These are phyloP conservation scores for Termitomyces heimii DNA, from an alignment of 768 basidiomycete genomes.

Conservation along the genomic window DNA sequence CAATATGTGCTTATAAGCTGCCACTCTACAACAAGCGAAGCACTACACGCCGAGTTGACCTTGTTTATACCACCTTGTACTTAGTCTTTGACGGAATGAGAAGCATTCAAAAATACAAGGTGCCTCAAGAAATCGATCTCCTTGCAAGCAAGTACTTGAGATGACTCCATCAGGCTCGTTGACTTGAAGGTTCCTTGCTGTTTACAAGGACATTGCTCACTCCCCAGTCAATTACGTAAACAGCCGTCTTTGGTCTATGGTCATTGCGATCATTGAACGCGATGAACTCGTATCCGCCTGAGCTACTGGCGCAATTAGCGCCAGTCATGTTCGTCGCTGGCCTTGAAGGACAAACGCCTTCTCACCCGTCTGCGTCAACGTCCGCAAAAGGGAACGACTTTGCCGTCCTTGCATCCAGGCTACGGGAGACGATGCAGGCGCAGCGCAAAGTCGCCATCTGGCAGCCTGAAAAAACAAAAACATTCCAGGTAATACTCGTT, in stretches of 20 bases:
- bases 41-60: neutral
- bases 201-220: neutral
- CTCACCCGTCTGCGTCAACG: conserved; percentile 15
- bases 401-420: conserved; percentile 44
- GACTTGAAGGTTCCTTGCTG: neutral
- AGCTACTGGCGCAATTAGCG: conserved; percentile 81
- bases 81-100: neutral
- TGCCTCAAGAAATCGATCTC: neutral
- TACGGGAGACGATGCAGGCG: conserved; percentile 62
- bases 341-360: conserved; percentile 38
- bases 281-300: conserved; percentile 93
- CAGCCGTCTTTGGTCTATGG: neutral
- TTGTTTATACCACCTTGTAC: neutral
- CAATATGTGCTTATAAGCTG: neutral
- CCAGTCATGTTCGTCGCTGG: conserved; percentile 97
- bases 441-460: conserved; percentile 65
- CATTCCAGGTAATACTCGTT: conserved; percentile 81
- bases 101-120: neutral
- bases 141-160: neutral
- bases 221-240: neutral
- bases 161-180: neutral
- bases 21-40: neutral
- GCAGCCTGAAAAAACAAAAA: conserved; percentile 64
- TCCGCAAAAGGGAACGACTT: conserved; percentile 53
- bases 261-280: neutral